These are phyloP conservation scores for Diaporthe eres DNA, from an alignment of 2,329 filamentous ascomycete species.

Conservation along the genomic window DNA sequence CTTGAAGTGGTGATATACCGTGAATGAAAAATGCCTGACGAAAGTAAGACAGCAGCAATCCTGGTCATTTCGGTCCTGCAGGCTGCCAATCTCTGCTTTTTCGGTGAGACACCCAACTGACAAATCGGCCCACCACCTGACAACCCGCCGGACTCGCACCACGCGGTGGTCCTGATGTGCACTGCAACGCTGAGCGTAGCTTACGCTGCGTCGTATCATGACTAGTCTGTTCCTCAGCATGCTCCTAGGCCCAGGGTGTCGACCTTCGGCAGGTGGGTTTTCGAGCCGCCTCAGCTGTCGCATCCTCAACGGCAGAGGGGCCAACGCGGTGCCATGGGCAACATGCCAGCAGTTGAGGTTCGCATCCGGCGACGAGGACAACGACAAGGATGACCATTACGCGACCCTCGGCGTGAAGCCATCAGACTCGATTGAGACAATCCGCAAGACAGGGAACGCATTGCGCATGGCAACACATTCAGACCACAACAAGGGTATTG, in stretches of 20 bases:
- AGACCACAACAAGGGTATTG: background rate
- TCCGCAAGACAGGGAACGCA: background rate
- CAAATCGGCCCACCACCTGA: background rate
- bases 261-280: background rate
- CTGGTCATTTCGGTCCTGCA: background rate
- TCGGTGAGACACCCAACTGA: background rate
- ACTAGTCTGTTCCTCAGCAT: constrained; percentile 5
- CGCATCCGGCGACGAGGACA: background rate
- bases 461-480: background rate
- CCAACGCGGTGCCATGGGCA: background rate
- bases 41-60: background rate
- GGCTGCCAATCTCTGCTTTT: background rate
- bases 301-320: background rate
- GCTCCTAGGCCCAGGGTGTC: background rate
- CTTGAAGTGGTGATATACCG: background rate
- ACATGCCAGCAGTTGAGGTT: background rate
- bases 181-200: background rate
- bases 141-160: background rate
- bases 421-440: background rate
- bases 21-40: too few species aligned
- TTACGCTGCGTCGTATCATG: constrained; percentile 4
- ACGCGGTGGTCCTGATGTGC: background rate
- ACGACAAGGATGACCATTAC: background rate
- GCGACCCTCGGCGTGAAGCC: background rate
- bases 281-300: background rate